These are phyloP conservation scores for Rhododendron kiyosumense DNA, from an alignment of 148 eudicot genomes.

Conservation along the genomic window DNA sequence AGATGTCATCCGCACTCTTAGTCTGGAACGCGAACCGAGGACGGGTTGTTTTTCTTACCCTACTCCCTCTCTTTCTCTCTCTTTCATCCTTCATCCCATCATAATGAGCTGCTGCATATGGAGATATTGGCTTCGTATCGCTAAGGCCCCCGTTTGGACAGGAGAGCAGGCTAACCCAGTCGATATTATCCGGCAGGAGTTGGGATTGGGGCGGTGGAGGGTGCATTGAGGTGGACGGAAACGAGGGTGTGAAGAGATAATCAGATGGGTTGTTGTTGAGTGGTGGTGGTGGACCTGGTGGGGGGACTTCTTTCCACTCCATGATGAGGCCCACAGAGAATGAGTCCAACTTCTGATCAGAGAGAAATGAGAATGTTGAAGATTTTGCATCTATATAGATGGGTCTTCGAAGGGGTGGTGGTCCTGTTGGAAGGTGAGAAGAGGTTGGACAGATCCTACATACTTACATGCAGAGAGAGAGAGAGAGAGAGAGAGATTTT, in stretches of 20 bases:
- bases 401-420: not conserved
- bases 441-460: conserved; percentile 8
- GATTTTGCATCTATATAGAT: not conserved
- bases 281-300: not conserved
- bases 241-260: conserved; percentile 13
- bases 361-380: conserved; percentile 7
- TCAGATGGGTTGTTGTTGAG: not conserved
- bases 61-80: conserved; percentile 11
- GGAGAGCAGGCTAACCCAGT: conserved; percentile 41
- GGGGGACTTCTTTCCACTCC: conserved; percentile 12
- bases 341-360: not conserved
- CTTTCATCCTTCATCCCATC: not conserved
- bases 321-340: conserved; percentile 2
- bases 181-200: conserved; percentile 36
- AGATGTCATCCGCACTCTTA: conserved; percentile 59
- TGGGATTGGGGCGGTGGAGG: conserved; percentile 9
- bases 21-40: conserved; percentile 66
- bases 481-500: not conserved
- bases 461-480: not conserved
- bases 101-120: not conserved
- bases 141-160: not conserved
- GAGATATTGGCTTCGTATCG: not conserved
- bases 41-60: conserved; percentile 19
- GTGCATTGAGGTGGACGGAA: conserved; percentile 10
- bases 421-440: conserved; percentile 12